Evolutionary conservation across 805 yeast genomes (phyloP).

Genomic region (Candida nonsorbophila): DNA sequence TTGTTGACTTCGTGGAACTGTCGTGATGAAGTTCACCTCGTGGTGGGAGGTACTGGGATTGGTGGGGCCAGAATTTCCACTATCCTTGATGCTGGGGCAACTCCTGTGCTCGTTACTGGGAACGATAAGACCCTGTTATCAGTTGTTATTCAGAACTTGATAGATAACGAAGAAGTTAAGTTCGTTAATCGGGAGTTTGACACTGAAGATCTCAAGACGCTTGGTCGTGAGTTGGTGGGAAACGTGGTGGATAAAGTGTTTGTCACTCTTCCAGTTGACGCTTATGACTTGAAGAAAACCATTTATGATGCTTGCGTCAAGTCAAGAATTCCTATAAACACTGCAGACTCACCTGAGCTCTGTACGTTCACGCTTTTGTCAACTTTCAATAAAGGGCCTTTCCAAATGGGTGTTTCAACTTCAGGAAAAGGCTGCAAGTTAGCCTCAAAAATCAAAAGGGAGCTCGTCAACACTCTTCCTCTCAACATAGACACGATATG

Average conservation of each 20-base stretch:
- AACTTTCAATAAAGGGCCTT: conserved; percentile 61
- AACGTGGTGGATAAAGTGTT: conserved; percentile 72
- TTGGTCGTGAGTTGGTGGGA: conserved; percentile 62
- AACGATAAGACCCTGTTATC: conserved; percentile 22
- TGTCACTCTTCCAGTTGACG: conserved; percentile 41
- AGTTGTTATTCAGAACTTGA: conserved; percentile 15
- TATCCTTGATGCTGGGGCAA: conserved; percentile 51
- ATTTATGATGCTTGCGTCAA: conserved; percentile 50
- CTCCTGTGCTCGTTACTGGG: conserved; percentile 45
- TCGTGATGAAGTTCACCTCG: conserved; percentile 48
- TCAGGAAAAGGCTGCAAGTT: conserved; percentile 86
- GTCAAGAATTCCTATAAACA: conserved; percentile 77
- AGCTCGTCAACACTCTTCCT: conserved; percentile 62
- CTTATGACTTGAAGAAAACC: conserved; percentile 21
- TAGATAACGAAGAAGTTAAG: conserved; percentile 13
- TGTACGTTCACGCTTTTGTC: conserved; percentile 78
- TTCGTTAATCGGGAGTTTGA: conserved; percentile 20
- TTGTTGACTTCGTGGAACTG: conserved; percentile 40
- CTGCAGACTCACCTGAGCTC: conserved; percentile 63
- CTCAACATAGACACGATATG: conserved; percentile 65
- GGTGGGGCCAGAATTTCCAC: conserved; percentile 43
- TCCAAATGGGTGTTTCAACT: conserved; percentile 81
- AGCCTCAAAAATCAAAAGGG: conserved; percentile 76
- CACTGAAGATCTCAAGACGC: conserved; percentile 39
- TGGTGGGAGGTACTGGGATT: conserved; percentile 49